Evolutionary conservation across 345 rosid species (phyloP), one percentile per base, ranked within the genome.

Genomic region (Populus tremula): DNA sequence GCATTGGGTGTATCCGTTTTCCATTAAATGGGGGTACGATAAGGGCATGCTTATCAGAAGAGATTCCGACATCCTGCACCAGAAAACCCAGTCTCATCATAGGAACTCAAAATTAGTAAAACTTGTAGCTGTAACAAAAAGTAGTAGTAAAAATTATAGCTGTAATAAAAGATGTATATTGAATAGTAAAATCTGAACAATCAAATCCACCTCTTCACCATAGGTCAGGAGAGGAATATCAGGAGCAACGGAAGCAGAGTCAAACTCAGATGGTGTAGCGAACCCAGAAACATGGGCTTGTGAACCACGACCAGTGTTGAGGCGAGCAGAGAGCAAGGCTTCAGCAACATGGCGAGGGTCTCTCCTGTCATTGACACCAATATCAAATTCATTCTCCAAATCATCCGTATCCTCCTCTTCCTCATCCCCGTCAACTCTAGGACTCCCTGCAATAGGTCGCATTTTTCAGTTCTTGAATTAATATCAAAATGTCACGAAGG

Each of bases 41-140:
- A 65, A 94, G 92, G 49, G 94, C 97, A 85, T 94, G 96, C 67
- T 88, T 85, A 39, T 94, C 95, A 33, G 94, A 79, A 49, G 93
- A 90, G 74, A 91, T 90, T 50, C 86, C 97, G 73, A 45, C 86
- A 73, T 92, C 97, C 98, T 93, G 68, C 23, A 56, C 63, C 76
- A 67, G 27, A 59, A 36, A 25, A 61, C 72, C 31, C 50, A 20
- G 20, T 41, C 21, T 27, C 45, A 56, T 38, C 9, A 25, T 5
- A 65, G 18, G 76, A 78, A 36, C 54, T 47, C 35, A 25, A 14
- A 20, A 54, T 47, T n/a, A 10, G 64, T 54, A 65, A 11, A 59
- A 56, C 47, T 35, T 67, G 1, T 23, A 36, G 27, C 5, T 20
- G 20, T 38, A 36, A 47, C 5, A 9, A 23, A n/a, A 16, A 41